Conservation (phyloP, 768 basidiomycete genomes). For the Rhizopogon salebrosus region DNA sequence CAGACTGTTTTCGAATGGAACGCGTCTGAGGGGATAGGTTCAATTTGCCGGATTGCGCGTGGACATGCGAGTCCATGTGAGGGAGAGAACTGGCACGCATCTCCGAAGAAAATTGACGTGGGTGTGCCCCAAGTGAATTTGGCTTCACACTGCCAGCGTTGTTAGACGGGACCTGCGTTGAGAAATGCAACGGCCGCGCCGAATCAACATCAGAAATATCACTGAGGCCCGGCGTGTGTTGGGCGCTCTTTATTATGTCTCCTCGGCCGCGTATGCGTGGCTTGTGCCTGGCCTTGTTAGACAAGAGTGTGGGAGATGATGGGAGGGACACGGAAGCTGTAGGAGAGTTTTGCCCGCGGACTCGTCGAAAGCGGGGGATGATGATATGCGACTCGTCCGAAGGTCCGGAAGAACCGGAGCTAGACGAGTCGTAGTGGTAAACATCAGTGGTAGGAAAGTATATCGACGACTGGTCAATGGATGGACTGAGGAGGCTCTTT, state of each 20-base stretch:
- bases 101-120: slow-evolving; percentile 19
- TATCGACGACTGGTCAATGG: slow-evolving; percentile 1
- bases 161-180: slow-evolving; percentile 14
- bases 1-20: slow-evolving; percentile 85
- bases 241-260: slow-evolving; percentile 13
- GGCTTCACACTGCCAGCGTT: slow-evolving; percentile 12
- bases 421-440: slow-evolving; percentile 23
- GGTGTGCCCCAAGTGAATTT: not conserved
- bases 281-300: slow-evolving; percentile 15
- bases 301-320: slow-evolving; percentile 40
- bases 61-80: not conserved
- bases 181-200: slow-evolving; percentile 15
- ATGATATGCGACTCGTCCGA: slow-evolving; percentile 31
- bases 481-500: slow-evolving; percentile 3
- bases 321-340: slow-evolving; percentile 31
- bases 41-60: not conserved
- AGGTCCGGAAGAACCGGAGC: slow-evolving; percentile 34
- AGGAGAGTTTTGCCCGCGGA: slow-evolving; percentile 22
- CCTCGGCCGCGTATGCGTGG: slow-evolving; percentile 5
- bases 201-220: slow-evolving; percentile 28
- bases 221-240: slow-evolving; percentile 11
- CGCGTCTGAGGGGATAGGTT: slow-evolving; percentile 23
- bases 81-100: slow-evolving; percentile 5
- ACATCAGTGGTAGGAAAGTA: not conserved
- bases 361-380: slow-evolving; percentile 33